These are phyloP conservation scores for Senna tora DNA, from an alignment of 306 rosid genomes.

Conservation along the genomic window DNA sequence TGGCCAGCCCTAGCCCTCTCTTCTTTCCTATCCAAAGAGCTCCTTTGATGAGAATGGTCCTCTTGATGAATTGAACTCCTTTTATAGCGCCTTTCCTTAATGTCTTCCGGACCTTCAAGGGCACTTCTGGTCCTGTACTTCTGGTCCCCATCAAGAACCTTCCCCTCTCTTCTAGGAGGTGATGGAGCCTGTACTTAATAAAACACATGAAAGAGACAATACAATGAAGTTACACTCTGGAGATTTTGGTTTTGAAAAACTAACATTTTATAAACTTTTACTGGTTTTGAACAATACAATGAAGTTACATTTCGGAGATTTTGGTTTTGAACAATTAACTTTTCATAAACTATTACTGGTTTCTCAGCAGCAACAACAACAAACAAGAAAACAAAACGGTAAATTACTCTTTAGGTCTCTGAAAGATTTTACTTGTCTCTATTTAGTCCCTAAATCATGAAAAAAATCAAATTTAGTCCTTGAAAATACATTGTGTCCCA, in stretches of 20 bases:
- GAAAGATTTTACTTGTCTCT: no score
- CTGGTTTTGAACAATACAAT: background rate
- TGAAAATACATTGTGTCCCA: no score
- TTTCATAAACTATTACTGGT: background rate
- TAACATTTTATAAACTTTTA: background rate
- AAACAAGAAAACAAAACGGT: background rate
- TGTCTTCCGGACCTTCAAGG: conserved; percentile 32
- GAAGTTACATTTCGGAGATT: background rate
- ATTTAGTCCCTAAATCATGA: no score
- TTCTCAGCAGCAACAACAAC: conserved; percentile 2
- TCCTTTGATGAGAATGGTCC: conserved; percentile 42
- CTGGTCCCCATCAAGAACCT: conserved; percentile 40
- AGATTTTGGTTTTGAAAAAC: background rate
- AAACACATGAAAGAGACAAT: conserved; percentile 3
- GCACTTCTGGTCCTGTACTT: conserved; percentile 40
- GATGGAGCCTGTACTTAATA: conserved; percentile 66
- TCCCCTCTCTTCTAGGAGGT: conserved; percentile 72
- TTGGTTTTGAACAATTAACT: background rate
- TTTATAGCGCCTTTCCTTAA: conserved; percentile 35
- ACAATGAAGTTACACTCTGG: background rate
- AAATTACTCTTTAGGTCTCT: no score
- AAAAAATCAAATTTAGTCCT: no score
- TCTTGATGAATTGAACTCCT: conserved; percentile 49
- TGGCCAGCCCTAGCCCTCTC: conserved; percentile 33
- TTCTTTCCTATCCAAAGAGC: conserved; percentile 40